Evolutionary conservation across 805 yeast species (phyloP).

Genomic region (Hanseniaspora mollemarum): DNA sequence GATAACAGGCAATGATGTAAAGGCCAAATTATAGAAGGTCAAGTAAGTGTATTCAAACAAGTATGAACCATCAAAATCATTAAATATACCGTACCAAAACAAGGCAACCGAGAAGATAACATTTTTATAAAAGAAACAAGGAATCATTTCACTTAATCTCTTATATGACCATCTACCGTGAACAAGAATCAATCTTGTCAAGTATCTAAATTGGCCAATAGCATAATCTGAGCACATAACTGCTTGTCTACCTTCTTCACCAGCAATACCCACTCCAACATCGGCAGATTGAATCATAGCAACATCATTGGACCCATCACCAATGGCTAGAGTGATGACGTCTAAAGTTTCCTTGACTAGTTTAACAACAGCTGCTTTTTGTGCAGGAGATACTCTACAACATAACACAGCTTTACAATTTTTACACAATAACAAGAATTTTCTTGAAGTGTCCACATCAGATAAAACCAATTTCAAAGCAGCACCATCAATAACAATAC

Average conservation of each 20-base stretch:
- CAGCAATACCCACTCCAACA: conserved; percentile 82
- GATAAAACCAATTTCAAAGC: conserved; percentile 49
- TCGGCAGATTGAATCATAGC: conserved; percentile 86
- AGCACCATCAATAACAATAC: conserved; percentile 70
- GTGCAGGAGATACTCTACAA: conserved; percentile 82
- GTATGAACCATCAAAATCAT: conserved; percentile 68
- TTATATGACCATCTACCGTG: conserved; percentile 86
- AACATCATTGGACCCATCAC: conserved; percentile 83
- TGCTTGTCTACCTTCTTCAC: conserved; percentile 85
- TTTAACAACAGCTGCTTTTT: conserved; percentile 72
- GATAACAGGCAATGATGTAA: conserved; percentile 70
- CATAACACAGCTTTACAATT: conserved; percentile 74
- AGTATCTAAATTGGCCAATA: conserved; percentile 66
- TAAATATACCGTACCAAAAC: conserved; percentile 70
- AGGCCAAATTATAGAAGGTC: conserved; percentile 74
- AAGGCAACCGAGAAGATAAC: conserved; percentile 61
- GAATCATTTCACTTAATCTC: conserved; percentile 73
- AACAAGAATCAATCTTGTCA: conserved; percentile 53
- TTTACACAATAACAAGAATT: conserved; percentile 60
- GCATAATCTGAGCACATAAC: conserved; percentile 84
- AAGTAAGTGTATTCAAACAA: conserved; percentile 66
- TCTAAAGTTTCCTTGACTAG: conserved; percentile 61
- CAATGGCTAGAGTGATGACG: conserved; percentile 79
- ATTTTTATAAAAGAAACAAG: conserved; percentile 68
- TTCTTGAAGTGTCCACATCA: conserved; percentile 37